Evolutionary conservation across 805 yeast genomes (phyloP).

Genomic region (Teunomyces stri): DNA sequence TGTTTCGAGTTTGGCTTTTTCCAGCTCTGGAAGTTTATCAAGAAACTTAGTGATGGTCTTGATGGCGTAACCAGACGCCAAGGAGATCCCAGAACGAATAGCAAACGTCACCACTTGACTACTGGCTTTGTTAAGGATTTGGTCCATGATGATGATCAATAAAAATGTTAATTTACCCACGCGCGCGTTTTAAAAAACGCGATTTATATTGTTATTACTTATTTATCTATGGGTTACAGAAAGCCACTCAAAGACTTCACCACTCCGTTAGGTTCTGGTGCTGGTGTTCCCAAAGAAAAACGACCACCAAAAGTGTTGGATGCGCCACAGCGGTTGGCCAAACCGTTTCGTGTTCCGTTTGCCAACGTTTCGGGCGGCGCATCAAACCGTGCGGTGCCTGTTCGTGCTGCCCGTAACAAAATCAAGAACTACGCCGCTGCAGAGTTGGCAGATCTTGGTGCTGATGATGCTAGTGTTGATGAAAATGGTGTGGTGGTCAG

Average conservation of each 20-base stretch:
- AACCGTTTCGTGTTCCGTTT: slow-evolving; percentile 71
- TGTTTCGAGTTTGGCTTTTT: slow-evolving; percentile 42
- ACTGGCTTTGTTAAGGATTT: slow-evolving; percentile 55
- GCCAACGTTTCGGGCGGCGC: slow-evolving; percentile 16
- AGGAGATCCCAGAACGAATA: slow-evolving; percentile 67
- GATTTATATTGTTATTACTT: neutral
- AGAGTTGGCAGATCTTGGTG: slow-evolving; percentile 15
- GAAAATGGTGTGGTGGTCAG: slow-evolving; percentile 29
- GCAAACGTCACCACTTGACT: slow-evolving; percentile 80
- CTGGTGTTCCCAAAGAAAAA: slow-evolving; percentile 57
- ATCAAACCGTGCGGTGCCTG: slow-evolving; percentile 15
- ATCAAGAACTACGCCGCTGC: slow-evolving; percentile 30
- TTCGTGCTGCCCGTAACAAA: slow-evolving; percentile 30
- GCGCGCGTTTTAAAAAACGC: neutral
- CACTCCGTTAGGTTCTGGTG: slow-evolving; percentile 63
- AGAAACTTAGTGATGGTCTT: slow-evolving; percentile 58
- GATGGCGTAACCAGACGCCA: slow-evolving; percentile 73
- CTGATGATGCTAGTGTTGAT: slow-evolving; percentile 26
- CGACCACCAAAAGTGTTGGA: slow-evolving; percentile 55
- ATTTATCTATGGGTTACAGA: slow-evolving; percentile 18
- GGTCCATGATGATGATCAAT: slow-evolving; percentile 39
- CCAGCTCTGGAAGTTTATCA: slow-evolving; percentile 53
- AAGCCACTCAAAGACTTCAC: slow-evolving; percentile 40
- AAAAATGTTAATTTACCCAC: no score
- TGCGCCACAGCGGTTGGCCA: slow-evolving; percentile 50